These are phyloP conservation scores for Aphanoascus verrucosus DNA, from an alignment of 2,329 filamentous ascomycete genomes.

Conservation along the genomic window DNA sequence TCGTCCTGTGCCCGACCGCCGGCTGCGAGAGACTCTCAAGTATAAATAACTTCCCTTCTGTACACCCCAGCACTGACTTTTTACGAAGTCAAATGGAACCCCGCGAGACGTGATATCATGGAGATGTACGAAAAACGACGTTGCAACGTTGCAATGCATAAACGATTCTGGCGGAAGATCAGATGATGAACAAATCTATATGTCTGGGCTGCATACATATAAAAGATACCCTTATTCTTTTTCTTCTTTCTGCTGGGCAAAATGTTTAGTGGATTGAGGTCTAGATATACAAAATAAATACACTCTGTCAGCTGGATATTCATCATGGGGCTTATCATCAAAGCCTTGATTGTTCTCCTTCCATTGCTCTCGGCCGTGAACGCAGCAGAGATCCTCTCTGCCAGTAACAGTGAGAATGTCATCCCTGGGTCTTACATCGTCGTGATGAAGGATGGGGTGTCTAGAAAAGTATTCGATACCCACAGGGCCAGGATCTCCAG, in stretches of 20 bases:
- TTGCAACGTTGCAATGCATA: conserved; percentile 8
- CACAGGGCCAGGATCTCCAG: conserved; percentile 5
- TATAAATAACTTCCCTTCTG: neutral
- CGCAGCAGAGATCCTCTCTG: conserved; percentile 12
- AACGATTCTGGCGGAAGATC: neutral
- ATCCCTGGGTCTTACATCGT: conserved; percentile 14
- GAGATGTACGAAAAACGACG: conserved; percentile 3
- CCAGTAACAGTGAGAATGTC: neutral
- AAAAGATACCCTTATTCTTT: neutral
- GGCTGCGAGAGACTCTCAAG: neutral
- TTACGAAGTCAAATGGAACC: neutral
- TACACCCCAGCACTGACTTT: neutral
- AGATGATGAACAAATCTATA: neutral
- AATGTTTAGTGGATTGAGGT: neutral
- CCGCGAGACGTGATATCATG: neutral
- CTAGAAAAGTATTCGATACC: conserved; percentile 1
- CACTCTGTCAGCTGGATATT: neutral
- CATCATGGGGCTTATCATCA: conserved; percentile 7
- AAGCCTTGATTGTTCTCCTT: conserved; percentile 6
- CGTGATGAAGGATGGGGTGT: conserved; percentile 12
- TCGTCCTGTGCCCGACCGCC: too few relatives aligned
- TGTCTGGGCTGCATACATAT: neutral
- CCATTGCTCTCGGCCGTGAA: conserved; percentile 6
- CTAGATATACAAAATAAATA: neutral
- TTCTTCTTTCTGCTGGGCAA: neutral